Base-by-base conservation (phyloP, 208 protist species). In the Crithidia expoeki region DNA sequence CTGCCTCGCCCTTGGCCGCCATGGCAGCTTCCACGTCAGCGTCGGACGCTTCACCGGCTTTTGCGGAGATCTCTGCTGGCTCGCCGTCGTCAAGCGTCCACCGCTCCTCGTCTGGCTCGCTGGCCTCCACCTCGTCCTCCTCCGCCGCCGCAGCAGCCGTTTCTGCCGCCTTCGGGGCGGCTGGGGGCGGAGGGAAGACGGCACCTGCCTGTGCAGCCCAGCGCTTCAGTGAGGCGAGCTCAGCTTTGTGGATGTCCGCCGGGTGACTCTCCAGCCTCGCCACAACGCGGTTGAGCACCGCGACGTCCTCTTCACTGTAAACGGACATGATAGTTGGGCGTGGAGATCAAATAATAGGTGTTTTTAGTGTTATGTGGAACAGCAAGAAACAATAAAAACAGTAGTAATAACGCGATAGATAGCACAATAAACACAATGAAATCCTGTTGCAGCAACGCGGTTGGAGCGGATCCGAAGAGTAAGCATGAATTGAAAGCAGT, bases 71-170 rank as follows among this genome's bases (percentile, higher is more conserved):
- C 17, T 46, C 69, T 23, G 42, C 49, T 46, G 73, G 78, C 30
- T 69, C 53, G 30, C 66, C 66, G n/a, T 73, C 76, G 27, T 79
- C 75, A 42, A 88, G 51, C 40, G 68, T 68, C 83, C 85, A 90
- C 23, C 56, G 68, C 68, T 90, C 84, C 50, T 84, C 74, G 67
- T 90, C 84, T 2, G 80, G 70, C 47, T 93, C 88, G 49, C 84
- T 90, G 49, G 30, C 68, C 2, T 57, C 52, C 14, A 70, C 62
- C 0, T 34, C 38, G 1, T 42, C 38, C 58, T 34, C n/a, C 12
- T 14, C 47, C 19, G 46, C 21, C 4, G 23, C 44, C n/a, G 58
- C 27, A 34, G 58, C 34, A 32, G 58, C 14, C 32, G 25, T 4
- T 40, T 40, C 36, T 40, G 36, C 36, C 9, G 36, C 9, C 36